These are phyloP conservation scores for Wickerhamomyces mucosus DNA, from an alignment of 805 yeast species.

Conservation along the genomic window DNA sequence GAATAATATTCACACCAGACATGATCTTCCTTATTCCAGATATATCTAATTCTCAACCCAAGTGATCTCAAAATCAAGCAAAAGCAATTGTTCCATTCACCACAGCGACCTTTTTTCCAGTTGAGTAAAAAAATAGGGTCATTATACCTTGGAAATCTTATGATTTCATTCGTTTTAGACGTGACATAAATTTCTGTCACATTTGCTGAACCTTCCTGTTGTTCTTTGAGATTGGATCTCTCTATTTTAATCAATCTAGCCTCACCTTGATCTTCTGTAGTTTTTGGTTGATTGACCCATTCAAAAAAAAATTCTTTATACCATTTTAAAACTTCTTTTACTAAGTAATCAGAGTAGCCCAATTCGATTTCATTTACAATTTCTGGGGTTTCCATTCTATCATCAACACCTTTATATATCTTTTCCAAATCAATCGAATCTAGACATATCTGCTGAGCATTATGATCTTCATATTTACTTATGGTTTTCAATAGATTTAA, in stretches of 20 bases:
- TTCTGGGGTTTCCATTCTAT: slow-evolving; percentile 24
- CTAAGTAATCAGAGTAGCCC: slow-evolving; percentile 48
- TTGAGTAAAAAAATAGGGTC: slow-evolving; percentile 52
- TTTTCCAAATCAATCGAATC: slow-evolving; percentile 51
- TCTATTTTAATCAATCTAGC: slow-evolving; percentile 29
- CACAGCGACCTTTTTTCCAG: slow-evolving; percentile 74
- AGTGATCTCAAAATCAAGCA: slow-evolving; percentile 59
- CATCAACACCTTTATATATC: slow-evolving; percentile 55
- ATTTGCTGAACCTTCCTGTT: slow-evolving; percentile 36
- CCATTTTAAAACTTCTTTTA: slow-evolving; percentile 51
- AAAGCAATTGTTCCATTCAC: slow-evolving; percentile 91
- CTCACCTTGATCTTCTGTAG: slow-evolving; percentile 39
- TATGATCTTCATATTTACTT: slow-evolving; percentile 11
- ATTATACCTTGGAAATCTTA: slow-evolving; percentile 73
- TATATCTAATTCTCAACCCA: slow-evolving; percentile 54
- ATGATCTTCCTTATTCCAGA: slow-evolving; percentile 90
- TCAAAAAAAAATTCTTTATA: slow-evolving; percentile 71
- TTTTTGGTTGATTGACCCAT: slow-evolving; percentile 73
- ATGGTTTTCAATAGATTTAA: slow-evolving; percentile 1
- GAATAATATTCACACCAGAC: slow-evolving; percentile 94
- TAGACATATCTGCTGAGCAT: slow-evolving; percentile 33
- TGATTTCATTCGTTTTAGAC: background rate
- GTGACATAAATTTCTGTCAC: slow-evolving; percentile 51
- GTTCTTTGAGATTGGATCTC: slow-evolving; percentile 37
- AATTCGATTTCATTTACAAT: slow-evolving; percentile 16